phyloP scores from a whole-genome alignment of 2,329 filamentous ascomycete genomes.

The Pseudogymnoascus sp. region DNA sequence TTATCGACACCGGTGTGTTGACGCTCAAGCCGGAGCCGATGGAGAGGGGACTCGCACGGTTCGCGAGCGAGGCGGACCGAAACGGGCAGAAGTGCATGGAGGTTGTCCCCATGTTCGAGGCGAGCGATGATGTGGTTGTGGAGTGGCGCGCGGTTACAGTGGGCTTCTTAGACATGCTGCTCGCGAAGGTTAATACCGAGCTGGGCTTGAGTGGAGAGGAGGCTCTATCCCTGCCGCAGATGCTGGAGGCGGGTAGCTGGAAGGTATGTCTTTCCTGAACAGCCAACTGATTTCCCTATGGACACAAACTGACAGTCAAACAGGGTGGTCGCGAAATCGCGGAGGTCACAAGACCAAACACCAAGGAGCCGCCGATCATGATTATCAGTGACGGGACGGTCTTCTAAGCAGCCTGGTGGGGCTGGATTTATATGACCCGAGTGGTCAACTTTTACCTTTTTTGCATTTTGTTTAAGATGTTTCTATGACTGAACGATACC shows the following conservation, averaged over 20 bases:
- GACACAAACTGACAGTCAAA: constrained; percentile 15
- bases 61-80: constrained; percentile 62
- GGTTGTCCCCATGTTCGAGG: constrained; percentile 65
- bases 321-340: constrained; percentile 90
- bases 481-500: constrained; percentile 1
- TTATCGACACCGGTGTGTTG: constrained; percentile 77
- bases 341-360: constrained; percentile 90
- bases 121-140: constrained; percentile 70
- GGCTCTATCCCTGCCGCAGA: constrained; percentile 70
- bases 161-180: constrained; percentile 64
- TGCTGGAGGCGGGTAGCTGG: constrained; percentile 95
- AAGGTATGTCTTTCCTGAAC: constrained; percentile 57
- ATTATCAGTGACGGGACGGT: constrained; percentile 95
- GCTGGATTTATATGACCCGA: neutral
- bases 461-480: neutral
- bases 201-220: constrained; percentile 64
- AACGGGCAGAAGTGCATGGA: constrained; percentile 66
- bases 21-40: constrained; percentile 65
- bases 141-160: constrained; percentile 74
- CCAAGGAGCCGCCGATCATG: constrained; percentile 91
- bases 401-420: constrained; percentile 53
- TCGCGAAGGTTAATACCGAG: constrained; percentile 60
- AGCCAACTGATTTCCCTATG: neutral
- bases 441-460: neutral
- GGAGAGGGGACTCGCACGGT: constrained; percentile 64